Base-by-base conservation (phyloP, 202 grass and related monocot genomes). In the Elaeis oleifera region DNA sequence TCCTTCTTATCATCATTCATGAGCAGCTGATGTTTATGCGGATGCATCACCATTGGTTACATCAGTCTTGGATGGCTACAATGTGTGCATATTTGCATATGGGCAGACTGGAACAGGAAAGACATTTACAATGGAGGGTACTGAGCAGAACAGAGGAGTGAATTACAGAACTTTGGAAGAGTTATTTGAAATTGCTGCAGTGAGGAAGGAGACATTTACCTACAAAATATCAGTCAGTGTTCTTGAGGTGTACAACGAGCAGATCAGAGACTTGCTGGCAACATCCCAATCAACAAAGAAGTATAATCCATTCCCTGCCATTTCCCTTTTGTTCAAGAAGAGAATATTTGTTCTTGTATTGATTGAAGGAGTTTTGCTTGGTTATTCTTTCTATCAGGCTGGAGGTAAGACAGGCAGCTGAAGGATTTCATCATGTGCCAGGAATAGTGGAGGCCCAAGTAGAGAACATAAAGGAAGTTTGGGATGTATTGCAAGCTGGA, bases 111-210 rank as follows among this genome's bases (percentile, higher is more conserved):
- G 94, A 63, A 99, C 88, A 9, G 94, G 94, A 48, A 99, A 99
- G 50, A 99, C 94, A 8, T 99, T 99, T 50, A 99, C 94, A 13
- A 99, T 99, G 94, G 94, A 99, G 83, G 94, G 94, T 18, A 99
- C 80, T 22, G 85, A 94, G 36, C 78, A 32, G 14, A 94, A 82
- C 27, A 79, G 94, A 48, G 94, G 94, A 36, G 94, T 99, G 50
- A 99, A 99, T 53, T 99, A 99, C 48, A 88, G 94, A 83, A 99
- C 94, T 26, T 56, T 99, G 1, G 85, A 89, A 26, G 88, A 94
- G 64, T 19, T 99, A 63, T 99, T 94, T 67, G 84, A 75, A 64
- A 87, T 99, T 79, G 75, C 94, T 1, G 83, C 84, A 28, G 88
- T 87, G 75, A 86, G 94, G 49, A 99, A 94, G 65, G 94, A 99